phyloP scores from a whole-genome alignment of 2,329 filamentous ascomycete species.

The Xylaria digitata region DNA sequence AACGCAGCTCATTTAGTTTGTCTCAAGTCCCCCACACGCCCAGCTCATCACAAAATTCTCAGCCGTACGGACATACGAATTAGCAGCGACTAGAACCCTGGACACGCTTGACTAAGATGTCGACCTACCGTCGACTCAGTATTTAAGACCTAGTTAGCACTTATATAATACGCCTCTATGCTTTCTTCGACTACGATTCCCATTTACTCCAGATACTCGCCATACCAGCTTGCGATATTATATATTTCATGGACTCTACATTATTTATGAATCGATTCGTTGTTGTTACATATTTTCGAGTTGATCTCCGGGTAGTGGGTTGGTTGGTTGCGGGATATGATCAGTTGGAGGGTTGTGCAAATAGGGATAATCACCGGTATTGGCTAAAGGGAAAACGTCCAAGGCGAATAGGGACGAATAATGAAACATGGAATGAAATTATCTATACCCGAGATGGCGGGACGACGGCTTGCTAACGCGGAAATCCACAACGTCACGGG shows the following conservation, averaged over 20 bases:
- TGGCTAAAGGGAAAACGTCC: slow-evolving; percentile 39
- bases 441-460: slow-evolving; percentile 36
- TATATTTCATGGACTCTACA: slow-evolving; percentile 39
- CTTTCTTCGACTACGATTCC: slow-evolving; percentile 39
- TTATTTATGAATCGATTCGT: slow-evolving; percentile 26
- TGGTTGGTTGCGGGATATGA: slow-evolving; percentile 35
- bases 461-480: slow-evolving; percentile 35
- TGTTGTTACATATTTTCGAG: slow-evolving; percentile 23
- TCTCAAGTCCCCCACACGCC: slow-evolving; percentile 44
- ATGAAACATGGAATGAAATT: slow-evolving; percentile 41
- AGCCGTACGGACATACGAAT: slow-evolving; percentile 47
- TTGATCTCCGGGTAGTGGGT: slow-evolving; percentile 35
- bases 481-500: slow-evolving; percentile 33
- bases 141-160: background rate
- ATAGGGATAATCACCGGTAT: slow-evolving; percentile 19
- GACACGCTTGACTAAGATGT: background rate
- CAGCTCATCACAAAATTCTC: slow-evolving; percentile 43
- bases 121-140: background rate
- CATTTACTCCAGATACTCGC: slow-evolving; percentile 35
- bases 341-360: slow-evolving; percentile 29
- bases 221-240: slow-evolving; percentile 45
- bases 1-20: slow-evolving; percentile 50
- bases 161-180: slow-evolving; percentile 19
- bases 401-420: slow-evolving; percentile 36
- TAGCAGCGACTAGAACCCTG: slow-evolving; percentile 28